phyloP scores from a whole-genome alignment of 75 land plant species.

The Ceratopteris richardii region DNA sequence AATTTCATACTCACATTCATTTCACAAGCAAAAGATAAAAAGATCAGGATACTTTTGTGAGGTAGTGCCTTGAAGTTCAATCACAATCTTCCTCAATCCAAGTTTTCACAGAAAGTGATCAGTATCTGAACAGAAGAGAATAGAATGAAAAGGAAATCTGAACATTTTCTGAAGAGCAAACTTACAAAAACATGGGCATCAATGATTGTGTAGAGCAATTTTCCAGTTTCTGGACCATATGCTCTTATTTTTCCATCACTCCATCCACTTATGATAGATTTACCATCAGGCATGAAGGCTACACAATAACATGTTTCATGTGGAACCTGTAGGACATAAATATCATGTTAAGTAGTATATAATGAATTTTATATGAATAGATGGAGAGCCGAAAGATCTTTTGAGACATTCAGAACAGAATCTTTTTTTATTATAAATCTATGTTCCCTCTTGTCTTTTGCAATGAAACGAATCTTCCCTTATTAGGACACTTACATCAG shows the following conservation, averaged over 20 bases:
- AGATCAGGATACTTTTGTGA: too few species aligned
- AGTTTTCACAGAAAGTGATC: not conserved
- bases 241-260: slow-evolving; percentile 31
- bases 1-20: too few species aligned
- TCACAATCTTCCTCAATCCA: too few species aligned
- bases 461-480: too few species aligned
- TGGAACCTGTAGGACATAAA: slow-evolving; percentile 10
- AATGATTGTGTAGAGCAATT: slow-evolving; percentile 23
- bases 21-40: too few species aligned
- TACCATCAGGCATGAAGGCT: slow-evolving; percentile 36
- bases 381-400: too few species aligned
- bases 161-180: not conserved
- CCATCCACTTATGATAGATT: slow-evolving; percentile 33
- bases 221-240: slow-evolving; percentile 33
- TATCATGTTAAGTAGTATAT: not conserved
- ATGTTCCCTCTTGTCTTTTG: too few species aligned
- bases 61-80: too few species aligned
- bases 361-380: too few species aligned
- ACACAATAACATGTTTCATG: slow-evolving; percentile 27
- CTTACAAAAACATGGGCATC: slow-evolving; percentile 17
- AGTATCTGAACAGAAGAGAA: not conserved
- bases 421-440: too few species aligned
- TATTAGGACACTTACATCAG: too few species aligned
- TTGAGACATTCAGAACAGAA: too few species aligned
- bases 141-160: slow-evolving; percentile 2